Evolutionary conservation across 164 flowering plant species (phyloP), one percentile per base, ranked within the genome.

Genomic region (Litsea cubeba): DNA sequence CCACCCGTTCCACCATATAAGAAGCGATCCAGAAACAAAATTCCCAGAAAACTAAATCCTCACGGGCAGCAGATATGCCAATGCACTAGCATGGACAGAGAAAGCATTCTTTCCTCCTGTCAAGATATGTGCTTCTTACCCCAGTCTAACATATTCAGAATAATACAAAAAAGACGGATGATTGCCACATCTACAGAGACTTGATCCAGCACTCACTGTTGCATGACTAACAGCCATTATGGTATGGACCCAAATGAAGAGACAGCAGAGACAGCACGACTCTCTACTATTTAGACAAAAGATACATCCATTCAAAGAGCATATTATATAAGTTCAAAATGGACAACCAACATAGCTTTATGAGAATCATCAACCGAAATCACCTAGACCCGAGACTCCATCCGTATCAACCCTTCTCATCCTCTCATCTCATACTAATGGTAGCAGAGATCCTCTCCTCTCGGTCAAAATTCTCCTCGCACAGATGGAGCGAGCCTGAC

Each of bases 141-240:
- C 72, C 74, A 79, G 73, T 57, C 71, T 65, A 76, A 69, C 68
- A 76, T 62, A 72, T 73, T 65, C 25, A 63, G 46, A 71, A 72
- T 70, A 73, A 69, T 76, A 76, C 76, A 75, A 12, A 75, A 75
- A 71, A 75, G 8, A 78, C 70, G 68, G 62, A 79, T 58, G 63
- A 73, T 76, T 71, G 77, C 79, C 63, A 77, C 58, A 80, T 80
- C 65, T 77, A 80, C 79, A 79, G 70, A 78, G 77, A 84, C 79
- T 78, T 70, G 30, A 76, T 76, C 72, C 66, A 77, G 58, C 81
- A 83, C 74, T 69, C 74, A 81, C 68, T 46, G 62, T 57, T 46
- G 57, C 35, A 35, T 40, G 46, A 40, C 46, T 40, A 40, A 46
- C 24, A 70, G 28, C 60, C 30, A 50, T 70, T 40, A 67, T n/a